Evolutionary conservation across 257 asterid species (phyloP).

Genomic region (Rehmannia glutinosa): DNA sequence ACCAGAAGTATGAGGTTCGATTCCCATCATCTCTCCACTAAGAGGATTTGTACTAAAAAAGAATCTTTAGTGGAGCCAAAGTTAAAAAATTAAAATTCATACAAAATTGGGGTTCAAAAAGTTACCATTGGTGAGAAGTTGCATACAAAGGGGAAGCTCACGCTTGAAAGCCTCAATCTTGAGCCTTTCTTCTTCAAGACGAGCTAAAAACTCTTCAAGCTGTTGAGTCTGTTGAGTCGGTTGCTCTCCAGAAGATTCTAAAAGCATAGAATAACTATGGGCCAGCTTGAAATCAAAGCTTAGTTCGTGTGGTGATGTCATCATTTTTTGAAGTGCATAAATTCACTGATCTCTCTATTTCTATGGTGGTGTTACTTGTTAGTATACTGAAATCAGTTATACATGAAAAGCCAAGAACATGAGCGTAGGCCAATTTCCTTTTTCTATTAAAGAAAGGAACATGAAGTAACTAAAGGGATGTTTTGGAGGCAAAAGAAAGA

Average conservation of each 20-base stretch:
- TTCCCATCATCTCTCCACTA: no score
- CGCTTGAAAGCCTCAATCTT: constrained; percentile 98
- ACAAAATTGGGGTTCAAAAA: no score
- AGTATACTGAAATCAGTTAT: no score
- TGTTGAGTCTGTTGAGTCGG: constrained; percentile 41
- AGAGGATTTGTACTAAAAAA: no score
- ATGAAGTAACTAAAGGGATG: constrained; percentile 59
- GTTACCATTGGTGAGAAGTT: constrained; percentile 83
- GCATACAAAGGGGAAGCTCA: constrained; percentile 98
- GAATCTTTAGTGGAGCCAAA: no score
- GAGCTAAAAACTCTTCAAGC: constrained; percentile 70
- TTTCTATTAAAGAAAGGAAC: no score
- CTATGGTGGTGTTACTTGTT: no score
- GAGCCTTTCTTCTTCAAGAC: constrained; percentile 85
- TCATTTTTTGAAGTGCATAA: no score
- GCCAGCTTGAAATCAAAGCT: constrained; percentile 81
- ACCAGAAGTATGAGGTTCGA: no score
- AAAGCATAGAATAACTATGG: constrained; percentile 60
- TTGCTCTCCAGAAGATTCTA: constrained; percentile 60
- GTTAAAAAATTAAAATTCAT: no score
- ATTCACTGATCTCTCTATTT: no score
- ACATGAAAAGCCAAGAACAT: constrained; percentile 7
- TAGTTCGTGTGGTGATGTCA: constrained; percentile 67
- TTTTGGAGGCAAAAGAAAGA: constrained; percentile 34
- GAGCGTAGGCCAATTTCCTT: no score